Evolutionary conservation across 2,329 filamentous ascomycete species (phyloP).

Genomic region (Hypoxylon sp.): DNA sequence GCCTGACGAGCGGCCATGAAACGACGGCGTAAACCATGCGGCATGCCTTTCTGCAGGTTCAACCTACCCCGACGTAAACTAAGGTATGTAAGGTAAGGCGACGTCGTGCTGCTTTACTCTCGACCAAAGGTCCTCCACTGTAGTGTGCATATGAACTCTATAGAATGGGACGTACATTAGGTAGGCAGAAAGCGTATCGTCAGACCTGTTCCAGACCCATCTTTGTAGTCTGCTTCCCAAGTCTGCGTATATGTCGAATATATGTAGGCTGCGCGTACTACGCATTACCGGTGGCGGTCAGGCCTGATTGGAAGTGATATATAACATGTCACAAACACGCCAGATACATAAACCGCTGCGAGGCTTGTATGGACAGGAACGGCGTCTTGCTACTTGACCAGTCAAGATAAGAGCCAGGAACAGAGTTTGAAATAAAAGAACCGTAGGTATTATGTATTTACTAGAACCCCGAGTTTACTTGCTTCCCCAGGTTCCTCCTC

Average conservation of each 20-base stretch:
- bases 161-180: too few relatives aligned
- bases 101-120: too few relatives aligned
- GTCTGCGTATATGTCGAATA: not conserved
- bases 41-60: too few relatives aligned
- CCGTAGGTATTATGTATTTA: conserved; percentile 33
- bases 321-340: not conserved
- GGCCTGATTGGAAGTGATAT: not conserved
- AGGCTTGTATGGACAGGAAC: not conserved
- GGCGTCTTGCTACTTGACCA: not conserved
- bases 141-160: too few relatives aligned
- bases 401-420: not conserved
- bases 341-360: not conserved
- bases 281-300: not conserved
- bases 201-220: not conserved
- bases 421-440: conserved; percentile 8
- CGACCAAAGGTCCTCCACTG: too few relatives aligned
- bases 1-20: too few relatives aligned
- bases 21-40: too few relatives aligned
- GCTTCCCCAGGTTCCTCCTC: conserved; percentile 2
- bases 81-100: too few relatives aligned
- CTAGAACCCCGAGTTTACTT: conserved; percentile 14
- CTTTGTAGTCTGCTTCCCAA: not conserved
- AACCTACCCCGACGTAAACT: too few relatives aligned
- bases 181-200: not conserved
- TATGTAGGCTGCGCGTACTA: not conserved